Evolutionary conservation across 2,329 filamentous ascomycete genomes (phyloP), one percentile per base, ranked within the genome.

Genomic region (Pseudogymnoascus sp.): DNA sequence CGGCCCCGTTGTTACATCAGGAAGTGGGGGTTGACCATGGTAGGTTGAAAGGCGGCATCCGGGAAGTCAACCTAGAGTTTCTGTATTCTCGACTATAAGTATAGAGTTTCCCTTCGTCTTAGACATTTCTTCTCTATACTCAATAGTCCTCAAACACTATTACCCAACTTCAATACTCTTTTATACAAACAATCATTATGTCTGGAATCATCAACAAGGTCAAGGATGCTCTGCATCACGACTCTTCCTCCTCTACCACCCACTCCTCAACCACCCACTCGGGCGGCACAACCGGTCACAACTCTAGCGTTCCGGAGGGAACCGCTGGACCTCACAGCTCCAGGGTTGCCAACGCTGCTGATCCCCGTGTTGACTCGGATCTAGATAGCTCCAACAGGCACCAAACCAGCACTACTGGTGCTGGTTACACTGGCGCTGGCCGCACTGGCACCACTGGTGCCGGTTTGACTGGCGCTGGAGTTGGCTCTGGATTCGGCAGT

Each of bases 401-500:
- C 60, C 19, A 19, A 19, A 49, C 58, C 30, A 19, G 25, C 19
- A 19, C 28, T 9, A 59, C 58, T 23, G 58, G 58, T 42, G 25
- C 28, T 55, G 49, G 41, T 8, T 5, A 45, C 41, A 14, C 41
- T 45, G 16, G 58, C 16, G 19, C 30, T 25, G 42, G 45, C 6
- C 39, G 35, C n/a, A 61, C 62, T 30, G 63, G 62, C 11, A 52
- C 58, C 11, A 67, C 64, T 9, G 64, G 64, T 33, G 55, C 55
- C 36, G 58, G 39, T 11, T 11, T 58, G n/a, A 61, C 61, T 58
- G 61, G 63, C 41, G 22, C 49, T 3, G 38, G 81, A n/a, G 71
- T 82, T 59, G 79, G 83, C 68, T 80, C 78, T 78, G 83, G 68
- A 71, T 75, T 6, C 76, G 79, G 65, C 69, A 72, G 5, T 5